Percentiles rank a stretch among this genome's conserved stretches.
phyloP scores from a whole-genome alignment of 192 early-diverging fungal species.

The Entomortierella parvispora region DNA sequence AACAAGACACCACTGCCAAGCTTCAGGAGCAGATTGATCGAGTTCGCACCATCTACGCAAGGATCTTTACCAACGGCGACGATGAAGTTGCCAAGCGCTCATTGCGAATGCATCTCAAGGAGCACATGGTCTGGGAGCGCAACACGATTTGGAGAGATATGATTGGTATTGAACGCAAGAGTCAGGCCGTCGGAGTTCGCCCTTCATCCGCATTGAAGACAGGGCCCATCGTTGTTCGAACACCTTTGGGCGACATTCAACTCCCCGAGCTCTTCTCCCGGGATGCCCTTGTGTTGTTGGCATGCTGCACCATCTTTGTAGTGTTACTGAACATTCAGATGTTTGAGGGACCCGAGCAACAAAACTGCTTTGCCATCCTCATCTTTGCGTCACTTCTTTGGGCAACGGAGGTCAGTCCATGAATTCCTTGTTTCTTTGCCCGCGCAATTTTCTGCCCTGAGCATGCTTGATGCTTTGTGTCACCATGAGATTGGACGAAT shows the following conservation, averaged over 20 bases:
- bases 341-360: constrained; percentile 81
- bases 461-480: background rate
- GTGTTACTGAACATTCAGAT: constrained; percentile 64
- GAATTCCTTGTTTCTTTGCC: background rate
- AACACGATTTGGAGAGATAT: constrained; percentile 99
- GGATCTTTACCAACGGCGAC: constrained; percentile 67
- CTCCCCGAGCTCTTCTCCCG: constrained; percentile 58
- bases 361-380: constrained; percentile 92
- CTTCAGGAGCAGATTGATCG: constrained; percentile 72
- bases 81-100: constrained; percentile 74
- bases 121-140: constrained; percentile 94
- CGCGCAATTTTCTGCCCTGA: background rate
- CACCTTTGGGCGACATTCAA: constrained; percentile 60
- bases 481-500: background rate
- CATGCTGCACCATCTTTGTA: constrained; percentile 70
- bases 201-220: constrained; percentile 18
- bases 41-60: constrained; percentile 72
- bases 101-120: constrained; percentile 84
- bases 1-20: constrained; percentile 63
- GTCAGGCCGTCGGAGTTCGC: constrained; percentile 75
- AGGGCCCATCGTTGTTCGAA: constrained; percentile 46
- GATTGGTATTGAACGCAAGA: constrained; percentile 88
- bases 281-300: constrained; percentile 49
- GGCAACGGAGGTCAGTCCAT: constrained; percentile 83
- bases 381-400: constrained; percentile 90